phyloP scores from a whole-genome alignment of 305 asterid species.

The Coffea humblotiana region DNA sequence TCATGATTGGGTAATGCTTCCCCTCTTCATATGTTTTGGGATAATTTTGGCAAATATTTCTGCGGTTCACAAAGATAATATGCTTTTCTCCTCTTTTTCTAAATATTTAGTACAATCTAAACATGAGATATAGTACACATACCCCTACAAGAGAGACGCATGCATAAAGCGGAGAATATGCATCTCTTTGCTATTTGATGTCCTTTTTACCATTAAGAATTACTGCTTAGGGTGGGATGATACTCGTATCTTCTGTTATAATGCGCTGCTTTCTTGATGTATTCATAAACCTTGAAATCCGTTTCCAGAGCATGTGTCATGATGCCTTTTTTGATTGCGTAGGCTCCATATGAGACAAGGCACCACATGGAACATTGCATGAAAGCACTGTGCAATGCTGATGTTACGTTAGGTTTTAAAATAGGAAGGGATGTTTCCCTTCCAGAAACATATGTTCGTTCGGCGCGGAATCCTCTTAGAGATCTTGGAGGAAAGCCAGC shows the following conservation, averaged over 20 bases:
- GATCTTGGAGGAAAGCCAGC: constrained; percentile 65
- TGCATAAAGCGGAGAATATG: neutral
- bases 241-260: neutral
- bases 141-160: neutral
- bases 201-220: neutral
- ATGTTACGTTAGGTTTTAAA: constrained; percentile 50
- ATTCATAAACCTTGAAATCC: neutral
- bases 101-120: neutral
- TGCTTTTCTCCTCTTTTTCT: neutral
- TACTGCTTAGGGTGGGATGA: neutral
- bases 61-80: too few relatives aligned
- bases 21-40: neutral
- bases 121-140: neutral
- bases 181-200: neutral
- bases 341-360: constrained; percentile 65
- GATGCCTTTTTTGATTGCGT: neutral
- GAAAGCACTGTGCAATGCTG: constrained; percentile 75
- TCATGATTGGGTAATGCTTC: constrained; percentile 84
- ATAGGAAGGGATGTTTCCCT: constrained; percentile 73
- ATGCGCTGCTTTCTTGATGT: neutral
- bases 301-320: neutral
- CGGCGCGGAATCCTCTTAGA: constrained; percentile 43
- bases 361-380: constrained; percentile 47
- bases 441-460: constrained; percentile 47
- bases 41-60: neutral